Evolutionary conservation across 495 filamentous ascomycete species (phyloP).

Genomic region (Neurospora tetrasperma): DNA sequence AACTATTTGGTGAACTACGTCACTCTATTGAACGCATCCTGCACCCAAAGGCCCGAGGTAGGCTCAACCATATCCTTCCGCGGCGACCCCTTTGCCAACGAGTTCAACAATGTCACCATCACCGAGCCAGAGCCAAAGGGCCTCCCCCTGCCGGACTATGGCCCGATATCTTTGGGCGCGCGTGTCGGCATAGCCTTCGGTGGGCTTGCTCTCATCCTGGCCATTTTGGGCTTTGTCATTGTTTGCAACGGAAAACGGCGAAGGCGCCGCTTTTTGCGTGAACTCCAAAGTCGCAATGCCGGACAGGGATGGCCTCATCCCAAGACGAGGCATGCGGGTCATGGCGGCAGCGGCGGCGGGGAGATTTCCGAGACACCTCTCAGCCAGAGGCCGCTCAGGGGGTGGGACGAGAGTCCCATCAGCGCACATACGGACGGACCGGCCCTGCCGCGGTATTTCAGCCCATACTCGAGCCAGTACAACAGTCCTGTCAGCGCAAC

Average conservation of each 20-base stretch:
- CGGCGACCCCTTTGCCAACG: slow-evolving; percentile 38
- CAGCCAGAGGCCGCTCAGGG: slow-evolving; percentile 36
- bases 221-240: slow-evolving; percentile 32
- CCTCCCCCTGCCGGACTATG: slow-evolving; percentile 17
- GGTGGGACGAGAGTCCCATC: slow-evolving; percentile 37
- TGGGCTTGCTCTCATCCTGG: slow-evolving; percentile 33
- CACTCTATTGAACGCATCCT: slow-evolving; percentile 37
- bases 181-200: slow-evolving; percentile 44
- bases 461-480: slow-evolving; percentile 36
- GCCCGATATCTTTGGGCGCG: slow-evolving; percentile 37
- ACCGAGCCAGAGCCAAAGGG: slow-evolving; percentile 27
- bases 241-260: slow-evolving; percentile 40
- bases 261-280: slow-evolving; percentile 31
- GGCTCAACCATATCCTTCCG: slow-evolving; percentile 33
- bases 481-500: slow-evolving; percentile 36
- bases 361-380: slow-evolving; percentile 40
- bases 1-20: slow-evolving; percentile 35
- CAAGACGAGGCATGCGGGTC: slow-evolving; percentile 17
- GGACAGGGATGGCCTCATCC: slow-evolving; percentile 28
- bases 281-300: slow-evolving; percentile 24
- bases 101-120: slow-evolving; percentile 25
- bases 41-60: slow-evolving; percentile 28
- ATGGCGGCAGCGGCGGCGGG: slow-evolving; percentile 8
- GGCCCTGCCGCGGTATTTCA: slow-evolving; percentile 37
- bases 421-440: slow-evolving; percentile 26